Conservation (phyloP, 2,329 filamentous ascomycete genomes). For the Diplocarpon mali region DNA sequence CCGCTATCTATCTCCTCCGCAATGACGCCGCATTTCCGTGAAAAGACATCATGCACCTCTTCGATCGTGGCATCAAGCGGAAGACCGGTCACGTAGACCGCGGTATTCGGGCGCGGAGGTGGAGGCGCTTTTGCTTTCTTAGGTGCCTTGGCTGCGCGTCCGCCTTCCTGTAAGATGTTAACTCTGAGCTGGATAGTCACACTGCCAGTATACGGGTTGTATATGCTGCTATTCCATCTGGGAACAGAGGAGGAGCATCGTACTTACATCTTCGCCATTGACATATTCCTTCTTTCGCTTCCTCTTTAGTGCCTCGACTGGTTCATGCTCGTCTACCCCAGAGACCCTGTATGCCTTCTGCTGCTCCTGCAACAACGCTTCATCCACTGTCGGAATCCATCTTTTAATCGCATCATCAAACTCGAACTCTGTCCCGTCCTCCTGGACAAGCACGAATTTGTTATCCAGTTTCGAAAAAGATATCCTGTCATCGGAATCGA, state of each 20-base stretch:
- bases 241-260: background rate
- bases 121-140: slow-evolving; percentile 28
- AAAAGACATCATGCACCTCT: slow-evolving; percentile 78
- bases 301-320: slow-evolving; percentile 33
- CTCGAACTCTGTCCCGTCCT: slow-evolving; percentile 76
- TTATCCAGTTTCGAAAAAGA: slow-evolving; percentile 75
- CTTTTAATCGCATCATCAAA: slow-evolving; percentile 60
- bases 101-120: slow-evolving; percentile 58
- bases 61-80: slow-evolving; percentile 67
- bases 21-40: slow-evolving; percentile 75
- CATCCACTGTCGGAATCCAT: slow-evolving; percentile 65
- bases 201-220: no score
- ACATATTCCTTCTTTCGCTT: slow-evolving; percentile 42
- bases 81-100: slow-evolving; percentile 83
- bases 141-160: slow-evolving; percentile 24
- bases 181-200: background rate
- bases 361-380: slow-evolving; percentile 48
- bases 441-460: slow-evolving; percentile 75
- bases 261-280: slow-evolving; percentile 38
- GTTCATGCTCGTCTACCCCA: slow-evolving; percentile 46
- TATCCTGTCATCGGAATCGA: slow-evolving; percentile 69
- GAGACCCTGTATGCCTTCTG: slow-evolving; percentile 47
- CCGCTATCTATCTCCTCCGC: slow-evolving; percentile 89
- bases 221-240: no score
- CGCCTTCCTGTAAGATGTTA: slow-evolving; percentile 22